These are phyloP conservation scores for Epichloe gansuensis DNA, from an alignment of 2,329 filamentous ascomycete species.

Conservation along the genomic window DNA sequence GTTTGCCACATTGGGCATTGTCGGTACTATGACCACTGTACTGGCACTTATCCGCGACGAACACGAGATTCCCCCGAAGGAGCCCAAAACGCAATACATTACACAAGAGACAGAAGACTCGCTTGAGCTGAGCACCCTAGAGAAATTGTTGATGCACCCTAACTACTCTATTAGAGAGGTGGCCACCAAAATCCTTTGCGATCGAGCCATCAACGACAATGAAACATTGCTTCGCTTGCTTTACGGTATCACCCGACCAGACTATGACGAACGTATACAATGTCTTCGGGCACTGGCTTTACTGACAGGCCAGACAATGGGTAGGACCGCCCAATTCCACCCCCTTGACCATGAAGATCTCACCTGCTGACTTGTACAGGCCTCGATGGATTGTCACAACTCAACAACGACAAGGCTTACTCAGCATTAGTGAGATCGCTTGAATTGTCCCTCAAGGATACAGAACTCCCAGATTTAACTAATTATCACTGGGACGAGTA, in stretches of 20 bases:
- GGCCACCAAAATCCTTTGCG: conserved; percentile 44
- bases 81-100: conserved; percentile 59
- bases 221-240: conserved; percentile 37
- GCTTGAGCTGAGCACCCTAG: conserved; percentile 50
- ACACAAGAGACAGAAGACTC: conserved; percentile 65
- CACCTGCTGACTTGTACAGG: conserved; percentile 16
- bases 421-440: conserved; percentile 47
- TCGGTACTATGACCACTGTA: conserved; percentile 43
- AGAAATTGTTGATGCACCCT: conserved; percentile 55
- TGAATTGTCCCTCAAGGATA: conserved; percentile 40
- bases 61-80: conserved; percentile 50
- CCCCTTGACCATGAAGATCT: neutral
- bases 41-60: conserved; percentile 49
- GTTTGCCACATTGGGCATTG: conserved; percentile 44
- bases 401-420: conserved; percentile 39
- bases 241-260: conserved; percentile 43
- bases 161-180: conserved; percentile 62
- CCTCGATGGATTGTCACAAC: conserved; percentile 26
- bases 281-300: conserved; percentile 44
- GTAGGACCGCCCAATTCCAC: conserved; percentile 8
- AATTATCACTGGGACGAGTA: conserved; percentile 51
- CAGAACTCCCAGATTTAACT: conserved; percentile 36
- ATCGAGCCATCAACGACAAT: conserved; percentile 45
- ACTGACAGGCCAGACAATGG: conserved; percentile 31
- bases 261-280: conserved; percentile 45